Base-by-base conservation (phyloP, 2,329 filamentous ascomycete species). In the Teratosphaeria zuluensis region DNA sequence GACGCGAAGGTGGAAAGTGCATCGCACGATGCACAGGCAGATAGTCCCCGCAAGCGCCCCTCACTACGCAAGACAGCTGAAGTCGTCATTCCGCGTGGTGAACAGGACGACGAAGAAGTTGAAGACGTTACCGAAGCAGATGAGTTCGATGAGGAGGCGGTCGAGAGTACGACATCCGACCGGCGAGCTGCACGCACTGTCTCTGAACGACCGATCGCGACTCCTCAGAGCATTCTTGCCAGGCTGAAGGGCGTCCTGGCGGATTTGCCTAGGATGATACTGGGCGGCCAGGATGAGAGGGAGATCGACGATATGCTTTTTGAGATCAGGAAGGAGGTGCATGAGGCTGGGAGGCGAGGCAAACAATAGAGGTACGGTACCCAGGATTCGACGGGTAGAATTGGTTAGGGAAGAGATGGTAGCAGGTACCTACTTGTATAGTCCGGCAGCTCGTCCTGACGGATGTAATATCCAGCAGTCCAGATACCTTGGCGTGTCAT, bases 291-390 rank as follows among this genome's bases (percentile, higher is more conserved):
- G 11, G 84, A 89, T 61, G 82, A 90, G 56, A 80, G 85, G 60
- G 80, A 86, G 69, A 80, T 94, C 64, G 89, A 94, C 68, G 87
- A 92, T 69, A 76, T 90, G 66, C 79, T 94, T 69, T 89, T 92
- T 76, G 87, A 92, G 70, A 83, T 92, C 63, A 86, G 88, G 71
- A 80, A 82, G 62, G 84, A 88, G 70, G 79, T 92, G 56, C 88
- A 88, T 70, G 83, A 86, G 58, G 89, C 89, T 16, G 85, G 55
- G 8, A 51, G 59, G 46, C 55, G 61, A 19, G 56, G 51, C 42
- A 21, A 48, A n/a, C 42, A 48, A n/a, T 48, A 48, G 42, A 8
- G n/a, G 9, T 8, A 19, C 42, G 19, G 21, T 9, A 21, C 9
- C 16, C 42, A 48, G 42, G 42, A 21, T 21, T 7, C 4, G 9